Conservation (phyloP, 2,329 filamentous ascomycete genomes). For the Pestalotiopsis sp. region DNA sequence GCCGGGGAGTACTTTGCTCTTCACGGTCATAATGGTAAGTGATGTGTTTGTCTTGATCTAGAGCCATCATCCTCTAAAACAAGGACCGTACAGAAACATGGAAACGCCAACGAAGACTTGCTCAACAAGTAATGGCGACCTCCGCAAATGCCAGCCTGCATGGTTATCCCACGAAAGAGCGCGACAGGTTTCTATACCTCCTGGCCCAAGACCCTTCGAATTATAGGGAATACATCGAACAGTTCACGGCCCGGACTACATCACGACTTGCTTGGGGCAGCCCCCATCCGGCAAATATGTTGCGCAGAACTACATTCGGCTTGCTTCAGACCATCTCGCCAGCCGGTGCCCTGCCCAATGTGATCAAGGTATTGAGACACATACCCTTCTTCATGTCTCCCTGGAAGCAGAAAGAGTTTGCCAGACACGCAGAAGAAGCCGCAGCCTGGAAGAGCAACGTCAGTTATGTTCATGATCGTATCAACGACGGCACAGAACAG, state of each 20-base stretch:
- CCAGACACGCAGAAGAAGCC: slow-evolving; percentile 41
- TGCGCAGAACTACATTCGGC: slow-evolving; percentile 48
- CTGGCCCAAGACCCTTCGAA: slow-evolving; percentile 40
- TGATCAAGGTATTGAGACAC: slow-evolving; percentile 40
- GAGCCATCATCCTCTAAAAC: neutral
- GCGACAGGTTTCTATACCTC: slow-evolving; percentile 47
- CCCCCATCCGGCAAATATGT: slow-evolving; percentile 38
- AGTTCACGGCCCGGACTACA: slow-evolving; percentile 49
- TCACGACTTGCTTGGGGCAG: slow-evolving; percentile 49
- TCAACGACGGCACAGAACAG: slow-evolving; percentile 33
- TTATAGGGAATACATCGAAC: slow-evolving; percentile 49
- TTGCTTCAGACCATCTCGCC: slow-evolving; percentile 49
- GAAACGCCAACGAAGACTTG: slow-evolving; percentile 50
- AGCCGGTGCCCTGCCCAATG: slow-evolving; percentile 44
- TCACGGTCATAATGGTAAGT: slow-evolving; percentile 42
- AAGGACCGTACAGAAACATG: slow-evolving; percentile 39
- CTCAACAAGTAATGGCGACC: slow-evolving; percentile 44
- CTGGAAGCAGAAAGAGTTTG: slow-evolving; percentile 47
- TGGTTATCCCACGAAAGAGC: slow-evolving; percentile 44
- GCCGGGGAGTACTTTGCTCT: slow-evolving; percentile 50
- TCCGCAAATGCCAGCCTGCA: slow-evolving; percentile 40
- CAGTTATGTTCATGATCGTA: slow-evolving; percentile 35
- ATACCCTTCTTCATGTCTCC: slow-evolving; percentile 42
- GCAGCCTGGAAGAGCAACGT: slow-evolving; percentile 40
- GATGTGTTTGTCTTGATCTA: neutral